Percentiles rank a stretch among this genome's conserved stretches.
phyloP scores from a whole-genome alignment of 1,284 basidiomycete genomes.

The Cryptococcus sp. region DNA sequence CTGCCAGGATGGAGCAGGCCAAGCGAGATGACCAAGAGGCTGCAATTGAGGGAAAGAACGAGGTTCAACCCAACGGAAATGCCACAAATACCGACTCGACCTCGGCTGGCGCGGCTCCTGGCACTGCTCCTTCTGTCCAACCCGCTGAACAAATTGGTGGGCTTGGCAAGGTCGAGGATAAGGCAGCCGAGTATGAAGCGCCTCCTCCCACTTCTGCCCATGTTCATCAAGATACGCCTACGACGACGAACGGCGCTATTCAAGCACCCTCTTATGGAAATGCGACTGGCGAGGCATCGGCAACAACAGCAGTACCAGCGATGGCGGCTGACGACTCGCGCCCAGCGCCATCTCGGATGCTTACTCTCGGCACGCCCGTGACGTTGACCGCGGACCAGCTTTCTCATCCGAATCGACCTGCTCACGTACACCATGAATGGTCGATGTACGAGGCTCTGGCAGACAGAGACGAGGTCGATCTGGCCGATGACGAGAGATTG shows the following conservation, averaged over 20 bases:
- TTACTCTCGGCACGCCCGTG: conserved; percentile 2
- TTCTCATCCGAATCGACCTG: conserved; percentile 9
- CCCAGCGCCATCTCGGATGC: conserved; percentile 1
- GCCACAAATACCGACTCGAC: neutral
- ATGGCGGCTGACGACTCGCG: neutral
- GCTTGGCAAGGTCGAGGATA: conserved; percentile 12
- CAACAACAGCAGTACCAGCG: too few species aligned
- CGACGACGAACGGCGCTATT: too few species aligned
- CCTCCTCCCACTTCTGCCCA: neutral
- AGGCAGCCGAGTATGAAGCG: conserved; percentile 8
- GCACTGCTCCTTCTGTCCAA: conserved; percentile 9
- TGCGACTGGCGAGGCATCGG: too few species aligned
- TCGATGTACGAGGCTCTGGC: conserved; percentile 37
- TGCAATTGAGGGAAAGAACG: conserved; percentile 9
- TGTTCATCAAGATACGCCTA: too few species aligned
- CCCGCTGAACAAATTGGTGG: conserved; percentile 22
- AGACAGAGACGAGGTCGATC: conserved; percentile 40
- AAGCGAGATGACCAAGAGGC: conserved; percentile 25
- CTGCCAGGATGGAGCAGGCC: conserved; percentile 31
- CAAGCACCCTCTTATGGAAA: too few species aligned
- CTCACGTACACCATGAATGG: conserved; percentile 33
- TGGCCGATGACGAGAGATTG: conserved; percentile 41
- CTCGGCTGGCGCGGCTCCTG: neutral
- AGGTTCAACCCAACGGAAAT: conserved; percentile 1
- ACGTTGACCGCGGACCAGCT: too few species aligned